phyloP scores from a whole-genome alignment of 371 early-diverging fungal genomes.

The Syncephalastrum racemosum region DNA sequence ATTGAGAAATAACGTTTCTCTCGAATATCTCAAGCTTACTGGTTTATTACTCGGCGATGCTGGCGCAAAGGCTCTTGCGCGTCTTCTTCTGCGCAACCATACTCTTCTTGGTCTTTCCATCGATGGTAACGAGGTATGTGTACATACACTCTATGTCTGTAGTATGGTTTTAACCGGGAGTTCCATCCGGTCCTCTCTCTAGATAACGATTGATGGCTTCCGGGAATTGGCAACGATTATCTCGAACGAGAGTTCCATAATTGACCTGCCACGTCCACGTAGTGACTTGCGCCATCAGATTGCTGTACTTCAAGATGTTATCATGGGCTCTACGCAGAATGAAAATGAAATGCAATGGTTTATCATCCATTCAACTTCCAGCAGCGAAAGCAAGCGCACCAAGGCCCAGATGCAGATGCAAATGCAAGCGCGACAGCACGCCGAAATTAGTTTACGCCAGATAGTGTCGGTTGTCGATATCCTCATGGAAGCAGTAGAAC shows the following conservation, averaged over 20 bases:
- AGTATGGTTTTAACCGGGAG: background rate
- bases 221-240: slow-evolving; percentile 24
- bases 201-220: slow-evolving; percentile 44
- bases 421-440: slow-evolving; percentile 27
- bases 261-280: slow-evolving; percentile 28
- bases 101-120: slow-evolving; percentile 25
- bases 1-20: slow-evolving; percentile 21
- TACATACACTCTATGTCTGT: background rate
- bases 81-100: slow-evolving; percentile 26
- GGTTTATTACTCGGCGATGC: slow-evolving; percentile 31
- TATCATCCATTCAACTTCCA: slow-evolving; percentile 32
- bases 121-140: slow-evolving; percentile 38
- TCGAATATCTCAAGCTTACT: slow-evolving; percentile 31
- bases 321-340: slow-evolving; percentile 26
- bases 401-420: slow-evolving; percentile 33
- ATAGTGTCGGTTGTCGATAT: slow-evolving; percentile 27
- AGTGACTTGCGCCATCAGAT: slow-evolving; percentile 36
- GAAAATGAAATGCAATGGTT: slow-evolving; percentile 40
- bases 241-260: slow-evolving; percentile 16
- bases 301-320: slow-evolving; percentile 17
- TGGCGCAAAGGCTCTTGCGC: slow-evolving; percentile 29
- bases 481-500: slow-evolving; percentile 21
- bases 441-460: slow-evolving; percentile 23
- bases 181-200: no score
- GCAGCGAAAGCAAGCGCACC: slow-evolving; percentile 19